Percentiles rank a stretch among this genome's conserved stretches.
Conservation (phyloP, 768 basidiomycete species). For the Naganishia onofrii region DNA sequence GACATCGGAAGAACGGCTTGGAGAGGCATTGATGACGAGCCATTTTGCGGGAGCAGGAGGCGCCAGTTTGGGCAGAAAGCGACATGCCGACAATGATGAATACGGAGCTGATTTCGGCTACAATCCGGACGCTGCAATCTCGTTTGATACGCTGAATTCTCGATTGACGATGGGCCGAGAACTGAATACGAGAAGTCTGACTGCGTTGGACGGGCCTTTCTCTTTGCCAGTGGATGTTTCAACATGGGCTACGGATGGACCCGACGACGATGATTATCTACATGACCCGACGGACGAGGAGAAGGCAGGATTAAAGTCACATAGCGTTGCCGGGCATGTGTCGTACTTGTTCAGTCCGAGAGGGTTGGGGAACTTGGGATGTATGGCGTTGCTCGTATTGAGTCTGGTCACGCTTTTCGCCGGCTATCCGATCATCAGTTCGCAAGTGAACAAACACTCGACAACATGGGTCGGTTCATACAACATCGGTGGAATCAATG, state of each 20-base stretch:
- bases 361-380: conserved; percentile 75
- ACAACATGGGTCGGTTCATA: conserved; percentile 57
- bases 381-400: conserved; percentile 65
- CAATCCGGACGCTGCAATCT: conserved; percentile 29
- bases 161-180: conserved; percentile 30
- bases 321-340: conserved; percentile 16
- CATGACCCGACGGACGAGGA: conserved; percentile 43
- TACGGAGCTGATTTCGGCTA: conserved; percentile 19
- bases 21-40: conserved; percentile 22
- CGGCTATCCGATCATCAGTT: conserved; percentile 75
- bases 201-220: conserved; percentile 35
- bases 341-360: conserved; percentile 69
- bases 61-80: conserved; percentile 18
- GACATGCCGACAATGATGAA: not conserved
- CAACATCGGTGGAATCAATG: conserved; percentile 87
- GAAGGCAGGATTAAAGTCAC: conserved; percentile 31
- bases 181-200: conserved; percentile 31
- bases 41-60: conserved; percentile 21
- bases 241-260: conserved; percentile 44
- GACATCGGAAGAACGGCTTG: conserved; percentile 14
- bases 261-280: conserved; percentile 49
- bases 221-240: conserved; percentile 45
- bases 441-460: conserved; percentile 34
- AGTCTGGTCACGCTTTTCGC: conserved; percentile 75
- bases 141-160: conserved; percentile 39